Base-by-base conservation (phyloP, 345 rosid species). In the Pistacia atlantica region DNA sequence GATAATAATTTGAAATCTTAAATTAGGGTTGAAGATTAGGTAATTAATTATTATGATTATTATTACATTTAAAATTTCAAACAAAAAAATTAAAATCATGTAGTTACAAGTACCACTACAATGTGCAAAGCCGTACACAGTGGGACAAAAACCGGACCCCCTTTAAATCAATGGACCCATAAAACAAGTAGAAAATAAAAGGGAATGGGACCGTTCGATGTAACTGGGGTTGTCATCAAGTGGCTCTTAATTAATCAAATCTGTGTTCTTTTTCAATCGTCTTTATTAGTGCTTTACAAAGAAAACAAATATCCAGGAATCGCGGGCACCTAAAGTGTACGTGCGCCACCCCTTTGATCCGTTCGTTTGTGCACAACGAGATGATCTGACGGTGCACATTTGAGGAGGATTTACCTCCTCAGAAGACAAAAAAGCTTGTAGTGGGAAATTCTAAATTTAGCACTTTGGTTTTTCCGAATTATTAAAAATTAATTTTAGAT, bases 401-500 rank as follows among this genome's bases (percentile, higher is more conserved):
- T 45, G 16, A 67, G 62, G 75, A 52, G 48, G 49, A 46, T 56
- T 56, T 74, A 65, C 11, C 51, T 62, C 31, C 25, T 60, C 14
- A 56, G 60, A 58, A 66, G 64, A 71, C 71, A 48, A 76, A 59
- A 73, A 18, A 69, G 28, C 1, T 11, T 68, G 82, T 17, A 22
- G 16, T 72, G 57, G 16, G 58, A 22, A 75, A 20, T 22, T 64
- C 62, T 37, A 72, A 64, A 31, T 75, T 72, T 60, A 70, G 63
- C 67, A 49, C 84, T 74, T 81, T 61, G 80, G 70, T 72, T 67
- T 75, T 76, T 76, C 73, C 73, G 73, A 72, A 72, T 62, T 75
- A 56, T 37, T 64, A 31, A 28, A 52, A 65, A 57, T 11, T n/a
- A 74, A 74, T n/a, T 18, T 65, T 18, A 6, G 0, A 49, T 42